Evolutionary conservation across 768 basidiomycete genomes (phyloP).

Genomic region (Termitomyces sp.): DNA sequence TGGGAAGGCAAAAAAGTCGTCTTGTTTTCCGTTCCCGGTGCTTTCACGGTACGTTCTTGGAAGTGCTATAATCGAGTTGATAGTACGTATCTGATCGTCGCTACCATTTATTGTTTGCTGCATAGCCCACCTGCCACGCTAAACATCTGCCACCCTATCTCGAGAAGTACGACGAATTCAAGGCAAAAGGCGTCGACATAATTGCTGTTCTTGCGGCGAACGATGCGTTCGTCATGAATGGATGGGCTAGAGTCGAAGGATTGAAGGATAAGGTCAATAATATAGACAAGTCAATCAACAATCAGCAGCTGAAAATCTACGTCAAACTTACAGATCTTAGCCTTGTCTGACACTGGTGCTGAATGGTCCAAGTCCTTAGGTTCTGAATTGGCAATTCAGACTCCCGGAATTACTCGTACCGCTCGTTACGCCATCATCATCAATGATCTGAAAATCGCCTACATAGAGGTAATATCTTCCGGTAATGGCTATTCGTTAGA

Average conservation of each 20-base stretch:
- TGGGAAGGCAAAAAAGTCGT: conserved; percentile 86
- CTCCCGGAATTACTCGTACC: conserved; percentile 51
- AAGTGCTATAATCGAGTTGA: not conserved
- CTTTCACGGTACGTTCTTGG: conserved; percentile 60
- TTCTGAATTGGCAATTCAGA: conserved; percentile 39
- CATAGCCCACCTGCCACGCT: conserved; percentile 57
- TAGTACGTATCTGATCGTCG: not conserved
- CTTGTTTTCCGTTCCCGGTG: conserved; percentile 72
- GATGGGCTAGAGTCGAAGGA: conserved; percentile 52
- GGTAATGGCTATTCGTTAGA: conserved; percentile 5
- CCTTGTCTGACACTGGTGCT: conserved; percentile 50
- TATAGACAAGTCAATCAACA: not conserved
- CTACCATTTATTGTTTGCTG: conserved; percentile 27
- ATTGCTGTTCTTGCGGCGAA: conserved; percentile 75
- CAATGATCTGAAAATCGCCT: conserved; percentile 67
- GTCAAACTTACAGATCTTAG: conserved; percentile 41
- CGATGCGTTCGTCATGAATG: conserved; percentile 73
- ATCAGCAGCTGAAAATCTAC: not conserved
- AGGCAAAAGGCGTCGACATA: conserved; percentile 69
- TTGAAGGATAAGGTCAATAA: conserved; percentile 58
- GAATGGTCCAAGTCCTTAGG: conserved; percentile 53
- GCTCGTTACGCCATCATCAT: conserved; percentile 58
- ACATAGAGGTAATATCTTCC: conserved; percentile 43
- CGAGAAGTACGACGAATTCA: conserved; percentile 65
- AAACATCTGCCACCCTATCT: conserved; percentile 65